Conservation (phyloP, 352 stramenopile species). For the Globisporangium acanthophoron region DNA sequence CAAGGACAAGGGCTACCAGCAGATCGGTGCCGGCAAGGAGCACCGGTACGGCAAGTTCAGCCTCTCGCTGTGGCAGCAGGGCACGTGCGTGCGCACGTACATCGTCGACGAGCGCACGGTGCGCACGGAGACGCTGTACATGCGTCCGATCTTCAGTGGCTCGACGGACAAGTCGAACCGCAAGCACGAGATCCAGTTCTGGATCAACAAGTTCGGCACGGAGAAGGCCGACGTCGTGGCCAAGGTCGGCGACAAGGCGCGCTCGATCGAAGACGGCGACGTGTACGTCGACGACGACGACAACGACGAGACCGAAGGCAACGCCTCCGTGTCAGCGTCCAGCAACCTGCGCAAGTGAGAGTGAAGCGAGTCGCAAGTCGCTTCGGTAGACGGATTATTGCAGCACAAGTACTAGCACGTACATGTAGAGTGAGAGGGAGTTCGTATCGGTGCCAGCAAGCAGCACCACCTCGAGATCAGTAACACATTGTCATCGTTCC, state of each 20-base stretch:
- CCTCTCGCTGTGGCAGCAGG: conserved; percentile 40
- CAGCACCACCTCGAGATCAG: too few species aligned
- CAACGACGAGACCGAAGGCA: not conserved
- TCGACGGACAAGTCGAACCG: conserved; percentile 21
- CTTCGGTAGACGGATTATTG: too few species aligned
- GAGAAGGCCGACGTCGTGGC: conserved; percentile 21
- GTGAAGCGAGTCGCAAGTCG: too few species aligned
- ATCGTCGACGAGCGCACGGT: conserved; percentile 33
- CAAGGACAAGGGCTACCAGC: conserved; percentile 23
- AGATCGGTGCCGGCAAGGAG: conserved; percentile 22
- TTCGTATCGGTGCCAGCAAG: too few species aligned
- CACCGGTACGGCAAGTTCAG: conserved; percentile 21
- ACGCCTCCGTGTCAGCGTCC: not conserved
- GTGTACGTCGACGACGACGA: not conserved
- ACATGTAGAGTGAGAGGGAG: not conserved
- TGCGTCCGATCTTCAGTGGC: conserved; percentile 53
- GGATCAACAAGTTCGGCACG: conserved; percentile 39
- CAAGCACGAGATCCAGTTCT: conserved; percentile 41
- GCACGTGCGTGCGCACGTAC: conserved; percentile 33
- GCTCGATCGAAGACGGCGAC: conserved; percentile 1
- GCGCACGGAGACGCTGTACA: conserved; percentile 35
- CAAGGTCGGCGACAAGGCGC: not conserved
- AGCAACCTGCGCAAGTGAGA: too few species aligned
- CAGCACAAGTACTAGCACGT: not conserved
- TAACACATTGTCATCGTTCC: too few species aligned